Conservation (phyloP, 495 filamentous ascomycete genomes). For the Chaetomidium leptoderma region DNA sequence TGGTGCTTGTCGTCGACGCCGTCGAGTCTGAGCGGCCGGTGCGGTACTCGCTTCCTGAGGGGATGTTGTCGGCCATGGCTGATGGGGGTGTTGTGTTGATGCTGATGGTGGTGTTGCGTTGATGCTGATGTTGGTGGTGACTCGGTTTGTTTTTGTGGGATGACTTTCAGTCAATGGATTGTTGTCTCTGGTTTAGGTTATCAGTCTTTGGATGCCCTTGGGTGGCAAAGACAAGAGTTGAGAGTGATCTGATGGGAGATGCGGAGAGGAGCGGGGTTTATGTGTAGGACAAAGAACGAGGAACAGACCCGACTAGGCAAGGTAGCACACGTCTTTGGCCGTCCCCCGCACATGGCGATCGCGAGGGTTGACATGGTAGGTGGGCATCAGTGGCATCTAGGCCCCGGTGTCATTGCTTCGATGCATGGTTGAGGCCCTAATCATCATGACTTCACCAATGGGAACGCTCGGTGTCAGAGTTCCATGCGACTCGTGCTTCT, state of each 20-base stretch:
- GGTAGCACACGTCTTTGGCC: too few relatives aligned
- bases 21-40: constrained; percentile 31
- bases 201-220: too few relatives aligned
- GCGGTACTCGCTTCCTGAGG: constrained; percentile 20
- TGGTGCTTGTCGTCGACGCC: constrained; percentile 19
- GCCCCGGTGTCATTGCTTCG: background rate
- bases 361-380: background rate
- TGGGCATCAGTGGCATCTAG: background rate
- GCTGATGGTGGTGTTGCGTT: background rate
- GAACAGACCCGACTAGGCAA: background rate
- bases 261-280: constrained; percentile 12
- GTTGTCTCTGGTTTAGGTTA: too few relatives aligned
- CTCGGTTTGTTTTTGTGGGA: background rate
- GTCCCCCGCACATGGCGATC: constrained; percentile 2
- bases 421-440: background rate
- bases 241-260: background rate
- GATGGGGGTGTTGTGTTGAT: background rate
- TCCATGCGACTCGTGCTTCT: background rate
- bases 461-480: background rate
- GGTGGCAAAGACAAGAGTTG: background rate
- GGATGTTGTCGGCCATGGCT: constrained; percentile 18
- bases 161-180: too few relatives aligned
- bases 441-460: constrained; percentile 30
- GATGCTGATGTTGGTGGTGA: background rate
- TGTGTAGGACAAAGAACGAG: constrained; percentile 11